Evolutionary conservation across 2,329 filamentous ascomycete genomes (phyloP).

Genomic region (Cercospora zeina): DNA sequence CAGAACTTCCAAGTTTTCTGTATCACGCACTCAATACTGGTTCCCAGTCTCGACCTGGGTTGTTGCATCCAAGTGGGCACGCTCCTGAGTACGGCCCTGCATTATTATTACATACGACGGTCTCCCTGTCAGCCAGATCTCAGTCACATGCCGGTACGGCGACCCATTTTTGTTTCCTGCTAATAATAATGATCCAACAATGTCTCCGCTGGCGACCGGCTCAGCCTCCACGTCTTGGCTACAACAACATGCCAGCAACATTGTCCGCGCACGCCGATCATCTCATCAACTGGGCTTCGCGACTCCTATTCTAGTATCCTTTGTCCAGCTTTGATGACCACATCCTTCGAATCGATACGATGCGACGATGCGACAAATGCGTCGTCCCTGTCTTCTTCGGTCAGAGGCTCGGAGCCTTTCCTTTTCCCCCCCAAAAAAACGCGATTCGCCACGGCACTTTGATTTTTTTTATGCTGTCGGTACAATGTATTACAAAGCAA

Average conservation of each 20-base stretch:
- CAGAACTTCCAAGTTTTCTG: not conserved
- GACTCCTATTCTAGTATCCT: not conserved
- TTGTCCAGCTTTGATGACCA: too few relatives aligned
- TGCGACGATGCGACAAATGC: too few relatives aligned
- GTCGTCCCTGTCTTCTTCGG: not conserved
- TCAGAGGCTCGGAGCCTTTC: too few relatives aligned
- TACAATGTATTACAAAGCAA: too few relatives aligned
- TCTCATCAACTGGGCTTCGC: not conserved
- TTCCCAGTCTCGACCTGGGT: not conserved
- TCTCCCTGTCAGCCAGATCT: conserved; percentile 1
- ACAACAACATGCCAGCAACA: not conserved
- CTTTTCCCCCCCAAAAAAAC: too few relatives aligned
- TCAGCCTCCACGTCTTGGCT: not conserved
- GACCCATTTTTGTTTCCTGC: not conserved
- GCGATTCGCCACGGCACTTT: not conserved
- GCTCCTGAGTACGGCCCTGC: not conserved
- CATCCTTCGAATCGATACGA: too few relatives aligned
- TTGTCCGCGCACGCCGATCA: not conserved
- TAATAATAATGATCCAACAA: not conserved
- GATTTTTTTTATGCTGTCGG: not conserved
- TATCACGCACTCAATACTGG: not conserved
- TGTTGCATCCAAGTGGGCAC: not conserved
- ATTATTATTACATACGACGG: not conserved
- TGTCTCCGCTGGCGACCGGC: not conserved
- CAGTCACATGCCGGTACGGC: not conserved